Percentiles rank a stretch among this genome's conserved stretches.
These are phyloP conservation scores for Penicillium salamii DNA, from an alignment of 495 filamentous ascomycete genomes.

Conservation along the genomic window DNA sequence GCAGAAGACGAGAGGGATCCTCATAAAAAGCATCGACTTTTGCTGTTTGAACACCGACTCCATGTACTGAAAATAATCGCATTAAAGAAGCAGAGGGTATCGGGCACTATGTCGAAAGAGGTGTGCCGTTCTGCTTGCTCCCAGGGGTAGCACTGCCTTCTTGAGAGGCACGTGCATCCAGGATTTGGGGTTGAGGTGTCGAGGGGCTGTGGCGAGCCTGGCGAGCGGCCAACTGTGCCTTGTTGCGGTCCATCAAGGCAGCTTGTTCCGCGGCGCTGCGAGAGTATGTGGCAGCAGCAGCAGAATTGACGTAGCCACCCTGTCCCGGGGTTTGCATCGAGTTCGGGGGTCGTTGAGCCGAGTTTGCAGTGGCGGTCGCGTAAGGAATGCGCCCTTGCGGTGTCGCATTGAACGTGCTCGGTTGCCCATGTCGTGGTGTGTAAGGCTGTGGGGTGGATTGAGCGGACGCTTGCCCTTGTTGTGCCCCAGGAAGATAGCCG, in stretches of 20 bases:
- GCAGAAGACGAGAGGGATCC: not conserved
- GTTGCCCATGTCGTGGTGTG: constrained; percentile 40
- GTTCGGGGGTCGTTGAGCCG: constrained; percentile 14
- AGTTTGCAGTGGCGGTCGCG: constrained; percentile 24
- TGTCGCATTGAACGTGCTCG: constrained; percentile 34
- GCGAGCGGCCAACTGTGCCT: constrained; percentile 41
- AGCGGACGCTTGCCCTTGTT: constrained; percentile 22
- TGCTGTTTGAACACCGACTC: not conserved
- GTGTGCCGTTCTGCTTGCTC: constrained; percentile 43
- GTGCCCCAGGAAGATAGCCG: constrained; percentile 34
- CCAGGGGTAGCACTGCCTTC: constrained; percentile 41
- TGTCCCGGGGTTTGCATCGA: constrained; percentile 28
- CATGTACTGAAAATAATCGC: not conserved
- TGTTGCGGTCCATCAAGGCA: constrained; percentile 44
- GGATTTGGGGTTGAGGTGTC: constrained; percentile 38
- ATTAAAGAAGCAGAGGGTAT: not conserved
- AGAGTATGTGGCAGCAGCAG: constrained; percentile 39
- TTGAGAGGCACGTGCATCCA: constrained; percentile 27
- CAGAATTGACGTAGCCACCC: constrained; percentile 36
- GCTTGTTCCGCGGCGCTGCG: constrained; percentile 48
- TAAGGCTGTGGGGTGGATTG: constrained; percentile 40
- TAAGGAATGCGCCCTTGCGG: constrained; percentile 31
- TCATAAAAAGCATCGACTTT: not conserved
- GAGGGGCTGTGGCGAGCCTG: constrained; percentile 32
- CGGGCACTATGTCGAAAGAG: constrained; percentile 28